Evolutionary conservation across 768 basidiomycete species (phyloP), one percentile per base, ranked within the genome.

Genomic region (Dacryopinax primogenitus): DNA sequence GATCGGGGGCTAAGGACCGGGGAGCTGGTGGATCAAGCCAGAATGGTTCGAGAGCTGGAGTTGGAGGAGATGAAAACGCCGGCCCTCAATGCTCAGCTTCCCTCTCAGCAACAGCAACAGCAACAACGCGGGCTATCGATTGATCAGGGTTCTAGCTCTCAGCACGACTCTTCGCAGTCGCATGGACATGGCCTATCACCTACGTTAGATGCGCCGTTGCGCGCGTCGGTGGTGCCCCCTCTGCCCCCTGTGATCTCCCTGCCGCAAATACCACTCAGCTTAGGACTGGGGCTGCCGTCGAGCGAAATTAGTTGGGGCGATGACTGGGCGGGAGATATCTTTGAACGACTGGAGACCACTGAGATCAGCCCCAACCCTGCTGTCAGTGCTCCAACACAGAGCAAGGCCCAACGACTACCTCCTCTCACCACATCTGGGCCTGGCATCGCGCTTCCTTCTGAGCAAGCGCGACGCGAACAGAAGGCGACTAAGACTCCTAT

Each of bases 401-500:
- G 26, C 2, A 58, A 30, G 51, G 12, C 37, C n/a, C n/a, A n/a
- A n/a, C 51, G 32, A 30, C 51, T 30, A 6, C 13, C 51, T 7
- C 3, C 26, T 23, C 23, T 58, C 51, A 30, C 26, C 32, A 58
- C 26, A 13, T 30, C 51, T 30, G 30, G 4, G 26, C 30, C 51
- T 23, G 4, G 26, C 21, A 32, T 58, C 4, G 4, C 26, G 9
- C 26, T 30, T 32, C 11, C 41, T 7, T 9, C 11, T 18, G 18
- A 37, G 41, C 41, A 44, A 7, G 41, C 41, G 41, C 36, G 41
- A 44, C 51, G 32, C 13, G 4, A 58, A 30, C 51, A 3, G 26
- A 58, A 58, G 51, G 15, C 0, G 79, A 78, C 3, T 83, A 88
- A 15, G 81, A 83, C 39, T 74, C 77, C 21, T 77, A 77, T 28